Percentiles rank a stretch among this genome's conserved stretches.
These are phyloP conservation scores for Lentinus tigrinus DNA, from an alignment of 768 basidiomycete species.

Conservation along the genomic window DNA sequence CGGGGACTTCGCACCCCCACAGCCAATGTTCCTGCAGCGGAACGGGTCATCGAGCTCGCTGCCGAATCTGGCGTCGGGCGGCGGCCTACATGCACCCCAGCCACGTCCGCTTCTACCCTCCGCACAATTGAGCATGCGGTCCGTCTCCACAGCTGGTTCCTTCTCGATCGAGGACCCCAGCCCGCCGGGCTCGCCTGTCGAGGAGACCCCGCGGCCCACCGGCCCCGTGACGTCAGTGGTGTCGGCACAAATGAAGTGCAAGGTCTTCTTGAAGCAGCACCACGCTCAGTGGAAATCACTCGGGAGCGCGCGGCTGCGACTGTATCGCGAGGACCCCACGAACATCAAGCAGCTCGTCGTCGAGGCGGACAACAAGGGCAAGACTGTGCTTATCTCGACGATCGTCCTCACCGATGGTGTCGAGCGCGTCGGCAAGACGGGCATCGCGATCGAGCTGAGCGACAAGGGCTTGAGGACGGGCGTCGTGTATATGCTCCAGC, in stretches of 20 bases:
- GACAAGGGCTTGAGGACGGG: constrained; percentile 91
- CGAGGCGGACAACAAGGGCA: constrained; percentile 75
- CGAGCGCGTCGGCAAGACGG: constrained; percentile 97
- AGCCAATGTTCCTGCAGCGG: constrained; percentile 23
- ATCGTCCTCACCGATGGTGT: constrained; percentile 96
- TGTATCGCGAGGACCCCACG: constrained; percentile 82
- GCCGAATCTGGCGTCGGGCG: constrained; percentile 19
- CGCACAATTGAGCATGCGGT: constrained; percentile 50
- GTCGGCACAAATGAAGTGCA: constrained; percentile 95
- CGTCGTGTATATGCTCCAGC: constrained; percentile 95
- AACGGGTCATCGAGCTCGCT: constrained; percentile 29
- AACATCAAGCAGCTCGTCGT: constrained; percentile 97
- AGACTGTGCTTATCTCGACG: constrained; percentile 84
- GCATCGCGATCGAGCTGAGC: constrained; percentile 93
- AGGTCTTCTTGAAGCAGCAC: constrained; percentile 92
- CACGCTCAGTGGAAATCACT: constrained; percentile 98
- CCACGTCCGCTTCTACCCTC: constrained; percentile 64
- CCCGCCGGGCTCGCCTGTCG: constrained; percentile 81
- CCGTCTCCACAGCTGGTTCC: constrained; percentile 52
- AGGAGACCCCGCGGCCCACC: constrained; percentile 46
- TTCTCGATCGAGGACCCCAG: constrained; percentile 60
- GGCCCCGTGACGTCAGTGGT: constrained; percentile 78
- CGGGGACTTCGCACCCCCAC: constrained; percentile 32
- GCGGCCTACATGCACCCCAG: constrained; percentile 20
- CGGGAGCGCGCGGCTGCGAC: constrained; percentile 81